Evolutionary conservation across 805 yeast species (phyloP).

Genomic region (Candida berthetii): DNA sequence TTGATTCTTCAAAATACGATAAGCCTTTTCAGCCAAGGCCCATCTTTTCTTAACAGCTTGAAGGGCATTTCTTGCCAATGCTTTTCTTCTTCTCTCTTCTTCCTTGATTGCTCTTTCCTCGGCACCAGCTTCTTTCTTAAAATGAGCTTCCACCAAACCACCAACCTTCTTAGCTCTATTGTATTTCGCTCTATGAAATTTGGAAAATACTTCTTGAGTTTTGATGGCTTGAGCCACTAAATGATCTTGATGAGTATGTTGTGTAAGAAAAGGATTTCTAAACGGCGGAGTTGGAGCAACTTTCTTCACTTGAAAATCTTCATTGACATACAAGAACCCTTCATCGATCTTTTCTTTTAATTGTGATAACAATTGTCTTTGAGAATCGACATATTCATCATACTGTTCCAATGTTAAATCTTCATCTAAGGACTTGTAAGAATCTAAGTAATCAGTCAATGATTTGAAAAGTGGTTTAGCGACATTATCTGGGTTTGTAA

Average conservation of each 20-base stretch:
- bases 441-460: constrained; percentile 40
- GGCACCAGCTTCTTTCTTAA: constrained; percentile 81
- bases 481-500: constrained; percentile 58
- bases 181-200: constrained; percentile 55
- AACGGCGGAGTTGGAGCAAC: constrained; percentile 35
- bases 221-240: constrained; percentile 69
- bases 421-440: constrained; percentile 56
- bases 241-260: constrained; percentile 62
- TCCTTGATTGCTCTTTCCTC: constrained; percentile 77
- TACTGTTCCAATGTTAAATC: constrained; percentile 59
- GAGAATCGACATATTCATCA: constrained; percentile 47
- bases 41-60: constrained; percentile 87
- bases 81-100: constrained; percentile 61
- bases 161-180: constrained; percentile 70
- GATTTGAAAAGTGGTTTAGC: constrained; percentile 35
- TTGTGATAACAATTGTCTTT: constrained; percentile 33
- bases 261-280: constrained; percentile 39
- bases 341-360: constrained; percentile 41
- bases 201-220: constrained; percentile 65
- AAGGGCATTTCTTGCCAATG: constrained; percentile 74
- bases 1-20: constrained; percentile 62
- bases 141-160: constrained; percentile 79
- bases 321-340: constrained; percentile 38
- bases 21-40: constrained; percentile 83
- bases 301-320: constrained; percentile 30